Evolutionary conservation across 2,329 filamentous ascomycete genomes (phyloP).

Genomic region (Pseudocercospora vitis): DNA sequence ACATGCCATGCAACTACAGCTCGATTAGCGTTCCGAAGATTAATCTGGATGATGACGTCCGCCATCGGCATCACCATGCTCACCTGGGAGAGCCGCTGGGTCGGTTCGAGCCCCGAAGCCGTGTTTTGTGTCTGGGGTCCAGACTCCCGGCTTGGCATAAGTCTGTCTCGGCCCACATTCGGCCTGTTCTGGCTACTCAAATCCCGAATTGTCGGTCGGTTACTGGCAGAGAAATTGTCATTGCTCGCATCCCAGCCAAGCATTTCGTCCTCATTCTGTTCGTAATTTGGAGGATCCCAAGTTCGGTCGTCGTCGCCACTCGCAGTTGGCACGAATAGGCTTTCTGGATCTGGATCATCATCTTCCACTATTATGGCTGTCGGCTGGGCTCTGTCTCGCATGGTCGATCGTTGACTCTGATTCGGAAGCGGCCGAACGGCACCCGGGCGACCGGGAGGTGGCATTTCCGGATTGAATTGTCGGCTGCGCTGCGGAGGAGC

Average conservation of each 20-base stretch:
- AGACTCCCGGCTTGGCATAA: constrained; percentile 7
- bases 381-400: constrained; percentile 28
- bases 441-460: constrained; percentile 41
- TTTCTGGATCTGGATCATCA: constrained; percentile 62
- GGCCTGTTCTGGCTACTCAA: constrained; percentile 30
- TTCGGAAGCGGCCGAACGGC: constrained; percentile 36
- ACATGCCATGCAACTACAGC: constrained; percentile 40
- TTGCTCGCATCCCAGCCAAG: constrained; percentile 73
- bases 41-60: neutral
- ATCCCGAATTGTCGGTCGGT: constrained; percentile 49
- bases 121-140: constrained; percentile 11
- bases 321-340: constrained; percentile 62
- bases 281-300: constrained; percentile 71
- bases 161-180: constrained; percentile 17
- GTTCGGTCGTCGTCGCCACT: constrained; percentile 64
- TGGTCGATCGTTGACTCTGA: constrained; percentile 31
- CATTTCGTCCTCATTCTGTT: constrained; percentile 63
- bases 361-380: constrained; percentile 48
- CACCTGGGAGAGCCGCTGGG: constrained; percentile 71
- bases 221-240: constrained; percentile 54
- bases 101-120: constrained; percentile 60
- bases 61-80: constrained; percentile 31
- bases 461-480: constrained; percentile 40
- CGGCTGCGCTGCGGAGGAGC: constrained; percentile 21
- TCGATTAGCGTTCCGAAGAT: constrained; percentile 24